Evolutionary conservation across 345 rosid genomes (phyloP).

Genomic region (Litchi chinensis): DNA sequence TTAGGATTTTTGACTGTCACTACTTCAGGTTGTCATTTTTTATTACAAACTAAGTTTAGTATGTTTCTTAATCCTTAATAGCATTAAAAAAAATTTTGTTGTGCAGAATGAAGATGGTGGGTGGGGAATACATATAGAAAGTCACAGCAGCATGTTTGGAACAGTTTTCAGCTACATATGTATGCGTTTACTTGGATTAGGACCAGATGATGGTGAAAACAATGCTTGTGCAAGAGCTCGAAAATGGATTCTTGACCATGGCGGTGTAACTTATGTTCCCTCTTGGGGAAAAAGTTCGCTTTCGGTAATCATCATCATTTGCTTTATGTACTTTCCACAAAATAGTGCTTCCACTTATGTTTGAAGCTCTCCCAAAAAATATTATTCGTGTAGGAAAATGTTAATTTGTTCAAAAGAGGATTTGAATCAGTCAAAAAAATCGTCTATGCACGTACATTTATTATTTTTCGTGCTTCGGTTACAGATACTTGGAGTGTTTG

Average conservation of each 20-base stretch:
- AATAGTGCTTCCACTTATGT: too few relatives aligned
- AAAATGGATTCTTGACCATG: constrained; percentile 50
- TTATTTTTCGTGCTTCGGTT: neutral
- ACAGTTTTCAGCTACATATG: constrained; percentile 44
- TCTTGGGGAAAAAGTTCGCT: constrained; percentile 60
- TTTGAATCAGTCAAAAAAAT: too few relatives aligned
- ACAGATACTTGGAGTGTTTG: constrained; percentile 39
- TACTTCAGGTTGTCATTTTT: neutral
- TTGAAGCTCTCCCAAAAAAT: too few relatives aligned
- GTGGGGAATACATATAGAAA: constrained; percentile 50
- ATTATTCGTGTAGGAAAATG: too few relatives aligned
- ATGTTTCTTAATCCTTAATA: neutral
- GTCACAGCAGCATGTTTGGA: constrained; percentile 46
- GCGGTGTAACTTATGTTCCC: constrained; percentile 46
- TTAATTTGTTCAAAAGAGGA: too few relatives aligned
- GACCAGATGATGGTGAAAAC: constrained; percentile 43
- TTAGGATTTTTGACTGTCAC: neutral
- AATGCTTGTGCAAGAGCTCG: constrained; percentile 41
- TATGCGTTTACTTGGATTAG: constrained; percentile 48
- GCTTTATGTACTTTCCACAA: too few relatives aligned
- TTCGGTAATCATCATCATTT: constrained; percentile 26
- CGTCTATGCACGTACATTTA: neutral
- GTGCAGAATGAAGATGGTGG: constrained; percentile 51
- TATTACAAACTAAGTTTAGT: neutral
- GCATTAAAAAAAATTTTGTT: neutral